Evolutionary conservation across 352 stramenopile species (phyloP).

Genomic region (Phytophthora capsici): DNA sequence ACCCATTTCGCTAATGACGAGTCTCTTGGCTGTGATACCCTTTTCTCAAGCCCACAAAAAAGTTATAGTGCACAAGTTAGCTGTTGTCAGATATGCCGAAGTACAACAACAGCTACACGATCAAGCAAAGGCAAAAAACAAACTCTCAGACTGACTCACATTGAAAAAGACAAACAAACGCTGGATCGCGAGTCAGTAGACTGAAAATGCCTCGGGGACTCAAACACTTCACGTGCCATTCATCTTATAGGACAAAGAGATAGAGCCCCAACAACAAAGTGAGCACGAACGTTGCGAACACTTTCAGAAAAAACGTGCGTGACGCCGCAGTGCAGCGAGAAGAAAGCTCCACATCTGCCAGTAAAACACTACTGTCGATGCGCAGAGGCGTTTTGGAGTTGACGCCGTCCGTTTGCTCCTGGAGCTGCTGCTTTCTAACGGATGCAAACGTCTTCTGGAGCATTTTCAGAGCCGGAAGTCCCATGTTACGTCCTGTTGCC

Average conservation of each 20-base stretch:
- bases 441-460: constrained; percentile 50
- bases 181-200: neutral
- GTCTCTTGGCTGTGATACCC: constrained; percentile 41
- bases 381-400: constrained; percentile 21
- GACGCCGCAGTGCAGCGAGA: constrained; percentile 51
- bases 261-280: constrained; percentile 64
- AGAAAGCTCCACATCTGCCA: constrained; percentile 54
- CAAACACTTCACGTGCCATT: neutral
- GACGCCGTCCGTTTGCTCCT: constrained; percentile 26
- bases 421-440: constrained; percentile 28
- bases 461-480: constrained; percentile 56
- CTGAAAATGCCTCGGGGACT: neutral
- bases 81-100: constrained; percentile 35
- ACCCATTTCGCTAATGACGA: constrained; percentile 36
- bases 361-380: constrained; percentile 56
- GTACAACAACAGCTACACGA: constrained; percentile 36
- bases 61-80: constrained; percentile 28
- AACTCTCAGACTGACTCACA: neutral
- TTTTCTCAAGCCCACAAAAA: constrained; percentile 41
- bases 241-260: constrained; percentile 44
- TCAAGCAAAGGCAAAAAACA: constrained; percentile 23
- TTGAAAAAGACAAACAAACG: constrained; percentile 15
- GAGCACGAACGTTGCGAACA: constrained; percentile 64
- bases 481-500: constrained; percentile 46
- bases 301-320: constrained; percentile 75